A percentile compares a stretch with the other conserved stretches of the same genome.
phyloP scores from a whole-genome alignment of 352 stramenopile species.

The Globisporangium paroecandrum region DNA sequence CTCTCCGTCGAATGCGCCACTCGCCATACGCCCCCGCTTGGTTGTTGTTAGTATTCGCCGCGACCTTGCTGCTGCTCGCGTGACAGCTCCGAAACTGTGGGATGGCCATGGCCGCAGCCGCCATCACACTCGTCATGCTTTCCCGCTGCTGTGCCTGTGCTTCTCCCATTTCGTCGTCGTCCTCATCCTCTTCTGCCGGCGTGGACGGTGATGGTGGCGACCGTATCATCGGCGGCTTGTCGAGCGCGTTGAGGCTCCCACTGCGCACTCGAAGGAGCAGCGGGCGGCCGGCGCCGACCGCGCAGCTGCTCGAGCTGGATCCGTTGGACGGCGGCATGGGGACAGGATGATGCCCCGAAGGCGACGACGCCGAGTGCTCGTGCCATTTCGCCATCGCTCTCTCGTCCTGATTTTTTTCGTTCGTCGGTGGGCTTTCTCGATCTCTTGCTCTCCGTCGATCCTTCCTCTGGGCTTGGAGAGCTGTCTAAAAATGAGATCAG shows the following conservation, averaged over 20 bases:
- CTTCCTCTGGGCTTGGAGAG: conserved; percentile 9
- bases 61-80: conserved; percentile 21
- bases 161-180: neutral
- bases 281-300: neutral
- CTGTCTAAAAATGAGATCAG: conserved; percentile 5
- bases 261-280: conserved; percentile 12
- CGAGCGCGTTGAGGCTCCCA: conserved; percentile 18
- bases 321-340: neutral
- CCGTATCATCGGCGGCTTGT: conserved; percentile 6
- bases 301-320: neutral
- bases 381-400: conserved; percentile 18
- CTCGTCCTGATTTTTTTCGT: conserved; percentile 2
- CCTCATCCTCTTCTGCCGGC: neutral
- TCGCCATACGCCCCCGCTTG: conserved; percentile 17
- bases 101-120: conserved; percentile 27
- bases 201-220: neutral
- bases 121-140: conserved; percentile 5
- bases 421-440: neutral
- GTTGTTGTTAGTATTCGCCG: conserved; percentile 10
- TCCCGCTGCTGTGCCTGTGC: neutral
- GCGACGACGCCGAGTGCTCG: neutral
- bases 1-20: conserved; percentile 35
- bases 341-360: neutral
- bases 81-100: conserved; percentile 49
- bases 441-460: neutral